Evolutionary conservation across 257 asterid genomes (phyloP).

Genomic region (Apocynum venetum): DNA sequence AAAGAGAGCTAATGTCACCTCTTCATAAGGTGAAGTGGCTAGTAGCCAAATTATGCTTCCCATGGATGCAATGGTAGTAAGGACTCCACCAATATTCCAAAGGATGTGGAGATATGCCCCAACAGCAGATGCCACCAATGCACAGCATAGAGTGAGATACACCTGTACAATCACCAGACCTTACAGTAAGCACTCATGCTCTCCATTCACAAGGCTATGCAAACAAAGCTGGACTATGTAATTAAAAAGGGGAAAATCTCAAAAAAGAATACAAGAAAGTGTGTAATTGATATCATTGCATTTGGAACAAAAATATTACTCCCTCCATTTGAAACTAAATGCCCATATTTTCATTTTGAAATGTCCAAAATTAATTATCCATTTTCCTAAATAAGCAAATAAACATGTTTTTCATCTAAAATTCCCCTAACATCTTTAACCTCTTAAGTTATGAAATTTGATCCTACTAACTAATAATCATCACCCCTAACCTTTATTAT

Average conservation of each 20-base stretch:
- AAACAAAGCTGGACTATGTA: neutral
- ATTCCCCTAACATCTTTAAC: too few relatives aligned
- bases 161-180: constrained; percentile 41
- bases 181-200: neutral
- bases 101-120: constrained; percentile 89
- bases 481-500: too few relatives aligned
- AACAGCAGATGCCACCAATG: constrained; percentile 72
- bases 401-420: too few relatives aligned
- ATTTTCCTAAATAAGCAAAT: too few relatives aligned
- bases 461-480: too few relatives aligned
- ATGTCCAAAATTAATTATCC: too few relatives aligned
- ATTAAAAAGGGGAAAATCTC: too few relatives aligned
- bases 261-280: neutral
- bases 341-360: too few relatives aligned
- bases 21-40: constrained; percentile 51
- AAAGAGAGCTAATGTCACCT: constrained; percentile 35
- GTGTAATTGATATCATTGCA: neutral
- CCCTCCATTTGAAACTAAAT: too few relatives aligned
- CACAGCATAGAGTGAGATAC: constrained; percentile 80
- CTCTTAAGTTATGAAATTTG: too few relatives aligned
- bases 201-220: neutral
- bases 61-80: constrained; percentile 60
- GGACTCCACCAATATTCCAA: constrained; percentile 79
- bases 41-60: constrained; percentile 68
- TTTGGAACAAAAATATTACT: neutral